phyloP scores from a whole-genome alignment of 345 rosid genomes.

The Eucalyptus lansdowneana region DNA sequence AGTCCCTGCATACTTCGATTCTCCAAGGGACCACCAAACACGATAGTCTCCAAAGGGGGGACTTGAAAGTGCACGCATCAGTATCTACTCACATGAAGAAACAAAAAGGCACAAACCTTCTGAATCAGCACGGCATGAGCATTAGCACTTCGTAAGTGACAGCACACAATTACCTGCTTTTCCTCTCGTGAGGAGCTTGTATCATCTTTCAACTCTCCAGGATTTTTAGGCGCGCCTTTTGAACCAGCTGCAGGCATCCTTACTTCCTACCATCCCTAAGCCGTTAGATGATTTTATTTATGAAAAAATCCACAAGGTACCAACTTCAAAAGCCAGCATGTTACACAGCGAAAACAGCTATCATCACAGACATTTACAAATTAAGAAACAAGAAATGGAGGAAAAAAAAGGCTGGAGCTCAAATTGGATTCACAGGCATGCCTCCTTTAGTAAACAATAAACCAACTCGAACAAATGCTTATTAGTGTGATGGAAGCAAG shows the following conservation, averaged over 20 bases:
- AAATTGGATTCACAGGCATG: not conserved
- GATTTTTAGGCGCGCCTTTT: conserved; percentile 63
- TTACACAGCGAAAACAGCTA: not conserved
- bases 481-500: not conserved
- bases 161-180: conserved; percentile 44
- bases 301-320: not conserved
- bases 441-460: not conserved
- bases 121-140: not conserved
- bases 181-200: conserved; percentile 81
- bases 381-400: not conserved
- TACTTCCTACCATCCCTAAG: conserved; percentile 57
- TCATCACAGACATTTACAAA: not conserved
- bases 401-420: not conserved
- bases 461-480: not conserved
- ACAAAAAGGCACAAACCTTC: not conserved
- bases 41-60: conserved; percentile 64
- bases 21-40: conserved; percentile 97
- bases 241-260: conserved; percentile 98
- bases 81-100: conserved; percentile 31
- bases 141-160: not conserved
- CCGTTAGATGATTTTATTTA: not conserved
- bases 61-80: conserved; percentile 71
- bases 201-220: conserved; percentile 74
- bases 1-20: conserved; percentile 95
- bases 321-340: not conserved